Conservation (phyloP, 306 rosid species). For the Pyrus pyrifolia region DNA sequence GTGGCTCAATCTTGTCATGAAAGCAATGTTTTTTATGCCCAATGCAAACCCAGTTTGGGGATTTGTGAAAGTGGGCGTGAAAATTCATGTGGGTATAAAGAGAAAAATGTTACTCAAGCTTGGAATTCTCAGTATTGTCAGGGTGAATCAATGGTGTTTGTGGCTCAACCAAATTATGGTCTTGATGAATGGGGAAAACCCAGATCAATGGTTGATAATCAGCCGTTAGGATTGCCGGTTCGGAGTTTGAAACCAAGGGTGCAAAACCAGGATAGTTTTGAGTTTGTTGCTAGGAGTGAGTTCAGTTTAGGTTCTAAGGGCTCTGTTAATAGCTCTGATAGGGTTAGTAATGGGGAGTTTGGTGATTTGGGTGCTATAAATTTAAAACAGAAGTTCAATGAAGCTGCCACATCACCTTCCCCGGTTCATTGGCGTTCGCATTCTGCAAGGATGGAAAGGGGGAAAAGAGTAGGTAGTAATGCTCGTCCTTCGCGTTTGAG, state of each 20-base stretch:
- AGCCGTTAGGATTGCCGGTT: constrained; percentile 74
- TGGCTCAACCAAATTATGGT: constrained; percentile 49
- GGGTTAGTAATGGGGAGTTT: constrained; percentile 34
- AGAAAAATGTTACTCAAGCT: constrained; percentile 47
- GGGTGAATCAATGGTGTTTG: constrained; percentile 46
- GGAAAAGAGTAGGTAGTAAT: constrained; percentile 24
- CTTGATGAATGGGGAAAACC: constrained; percentile 33
- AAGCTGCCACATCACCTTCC: constrained; percentile 40
- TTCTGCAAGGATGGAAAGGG: constrained; percentile 34
- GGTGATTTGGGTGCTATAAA: constrained; percentile 42
- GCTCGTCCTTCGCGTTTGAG: constrained; percentile 40
- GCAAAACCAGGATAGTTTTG: constrained; percentile 27
- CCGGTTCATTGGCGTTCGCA: constrained; percentile 44
- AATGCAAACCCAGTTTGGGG: constrained; percentile 33
- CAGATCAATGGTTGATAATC: constrained; percentile 28
- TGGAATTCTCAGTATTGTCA: constrained; percentile 65
- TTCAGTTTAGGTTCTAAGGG: constrained; percentile 53
- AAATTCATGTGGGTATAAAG: constrained; percentile 29
- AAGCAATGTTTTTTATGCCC: constrained; percentile 41
- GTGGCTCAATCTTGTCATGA: constrained; percentile 1
- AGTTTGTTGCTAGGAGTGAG: constrained; percentile 37
- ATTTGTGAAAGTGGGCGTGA: constrained; percentile 19
- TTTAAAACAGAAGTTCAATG: constrained; percentile 41
- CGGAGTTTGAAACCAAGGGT: constrained; percentile 57
- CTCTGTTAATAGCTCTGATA: constrained; percentile 28